Percentiles rank a stretch among this genome's conserved stretches.
These are phyloP conservation scores for Plasmodium cynomolgi DNA, from an alignment of 169 alveolate species.

Conservation along the genomic window DNA sequence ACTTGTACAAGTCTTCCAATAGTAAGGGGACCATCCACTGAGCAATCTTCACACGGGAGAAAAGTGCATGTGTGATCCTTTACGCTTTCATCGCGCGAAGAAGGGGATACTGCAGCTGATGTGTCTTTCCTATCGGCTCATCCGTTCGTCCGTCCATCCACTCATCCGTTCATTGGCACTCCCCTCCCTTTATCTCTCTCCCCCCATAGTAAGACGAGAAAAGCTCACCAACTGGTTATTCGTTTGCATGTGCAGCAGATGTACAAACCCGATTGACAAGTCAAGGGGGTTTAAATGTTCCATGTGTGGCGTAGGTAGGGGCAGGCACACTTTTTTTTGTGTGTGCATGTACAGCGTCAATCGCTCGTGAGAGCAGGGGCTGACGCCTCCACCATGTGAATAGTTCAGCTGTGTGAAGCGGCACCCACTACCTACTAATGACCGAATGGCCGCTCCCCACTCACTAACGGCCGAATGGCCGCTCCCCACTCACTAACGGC, in stretches of 20 bases:
- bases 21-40: constrained; percentile 63
- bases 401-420: too few relatives aligned
- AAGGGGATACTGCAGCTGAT: background rate
- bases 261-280: constrained; percentile 80
- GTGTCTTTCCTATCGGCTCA: background rate
- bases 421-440: too few relatives aligned
- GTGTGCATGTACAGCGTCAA: background rate
- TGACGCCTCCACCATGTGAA: background rate
- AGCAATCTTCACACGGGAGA: too few relatives aligned
- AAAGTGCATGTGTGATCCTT: background rate
- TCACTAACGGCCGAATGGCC: too few relatives aligned
- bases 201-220: constrained; percentile 81
- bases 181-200: background rate
- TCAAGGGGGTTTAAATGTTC: constrained; percentile 87
- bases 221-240: constrained; percentile 87
- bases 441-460: background rate
- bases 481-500: too few relatives aligned
- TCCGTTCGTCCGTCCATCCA: background rate
- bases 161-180: background rate
- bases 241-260: constrained; percentile 86
- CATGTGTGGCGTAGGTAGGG: constrained; percentile 82
- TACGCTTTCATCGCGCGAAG: background rate
- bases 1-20: constrained; percentile 85
- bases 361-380: background rate
- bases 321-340: background rate